These are phyloP conservation scores for Coprinopsis strossmayeri DNA, from an alignment of 768 basidiomycete genomes.

Conservation along the genomic window DNA sequence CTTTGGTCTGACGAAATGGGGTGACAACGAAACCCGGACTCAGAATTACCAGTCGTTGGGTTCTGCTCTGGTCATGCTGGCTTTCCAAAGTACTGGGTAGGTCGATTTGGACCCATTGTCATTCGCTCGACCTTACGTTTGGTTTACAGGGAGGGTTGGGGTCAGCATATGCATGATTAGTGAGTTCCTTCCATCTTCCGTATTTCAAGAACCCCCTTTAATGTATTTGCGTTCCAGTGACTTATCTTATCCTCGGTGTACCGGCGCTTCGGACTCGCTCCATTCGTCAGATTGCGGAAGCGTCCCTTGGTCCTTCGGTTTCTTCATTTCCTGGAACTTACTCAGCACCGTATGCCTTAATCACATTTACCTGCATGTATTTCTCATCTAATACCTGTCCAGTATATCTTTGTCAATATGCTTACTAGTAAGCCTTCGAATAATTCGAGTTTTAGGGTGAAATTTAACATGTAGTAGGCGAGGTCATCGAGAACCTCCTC, in stretches of 20 bases:
- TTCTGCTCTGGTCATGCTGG: constrained; percentile 79
- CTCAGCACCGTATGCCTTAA: constrained; percentile 73
- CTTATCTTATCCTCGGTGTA: constrained; percentile 75
- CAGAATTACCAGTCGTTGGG: constrained; percentile 79
- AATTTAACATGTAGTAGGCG: constrained; percentile 25
- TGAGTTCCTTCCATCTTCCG: constrained; percentile 37
- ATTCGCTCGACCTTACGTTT: too few species aligned
- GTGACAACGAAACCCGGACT: constrained; percentile 55
- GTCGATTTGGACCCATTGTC: constrained; percentile 23
- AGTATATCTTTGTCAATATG: constrained; percentile 97
- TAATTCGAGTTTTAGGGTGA: neutral
- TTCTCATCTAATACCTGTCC: constrained; percentile 4
- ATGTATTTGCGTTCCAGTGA: constrained; percentile 42
- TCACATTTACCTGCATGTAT: constrained; percentile 1
- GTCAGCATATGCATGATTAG: constrained; percentile 97
- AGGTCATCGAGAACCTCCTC: constrained; percentile 93
- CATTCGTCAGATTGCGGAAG: constrained; percentile 86
- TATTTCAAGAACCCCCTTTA: neutral
- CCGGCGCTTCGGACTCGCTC: constrained; percentile 37
- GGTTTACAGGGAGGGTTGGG: constrained; percentile 81
- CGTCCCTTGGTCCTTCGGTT: constrained; percentile 67
- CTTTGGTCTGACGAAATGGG: constrained; percentile 88
- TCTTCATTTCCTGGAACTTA: constrained; percentile 95
- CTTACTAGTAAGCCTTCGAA: constrained; percentile 55
- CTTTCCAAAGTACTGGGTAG: constrained; percentile 91